Conservation (phyloP, 2,329 filamentous ascomycete genomes). For the Atkinsonella texensis region DNA sequence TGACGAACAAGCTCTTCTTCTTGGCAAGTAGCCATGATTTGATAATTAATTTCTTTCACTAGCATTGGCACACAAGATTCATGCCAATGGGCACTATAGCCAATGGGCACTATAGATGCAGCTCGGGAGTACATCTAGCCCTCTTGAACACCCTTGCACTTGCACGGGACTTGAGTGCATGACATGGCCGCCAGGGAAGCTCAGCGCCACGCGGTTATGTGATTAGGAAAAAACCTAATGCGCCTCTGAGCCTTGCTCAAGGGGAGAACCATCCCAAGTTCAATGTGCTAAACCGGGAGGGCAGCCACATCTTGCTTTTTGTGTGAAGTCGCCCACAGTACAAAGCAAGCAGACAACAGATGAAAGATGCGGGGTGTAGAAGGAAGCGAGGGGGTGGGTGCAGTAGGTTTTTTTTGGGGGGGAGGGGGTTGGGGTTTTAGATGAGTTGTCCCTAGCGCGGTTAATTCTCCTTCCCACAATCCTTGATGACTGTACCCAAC, state of each 20-base stretch:
- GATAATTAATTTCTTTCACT: background rate
- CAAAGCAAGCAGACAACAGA: background rate
- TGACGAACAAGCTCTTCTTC: background rate
- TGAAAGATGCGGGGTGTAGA: slow-evolving; percentile 1
- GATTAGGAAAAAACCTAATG: background rate
- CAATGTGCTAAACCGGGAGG: background rate
- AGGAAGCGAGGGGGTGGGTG: background rate
- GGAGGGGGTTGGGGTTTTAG: too few relatives aligned
- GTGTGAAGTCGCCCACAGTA: background rate
- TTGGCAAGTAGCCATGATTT: background rate
- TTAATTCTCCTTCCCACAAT: background rate
- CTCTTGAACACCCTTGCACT: slow-evolving; percentile 2
- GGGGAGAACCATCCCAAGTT: background rate
- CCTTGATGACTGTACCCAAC: background rate
- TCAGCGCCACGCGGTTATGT: background rate
- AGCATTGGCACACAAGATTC: background rate
- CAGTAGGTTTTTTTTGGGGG: background rate
- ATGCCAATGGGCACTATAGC: background rate
- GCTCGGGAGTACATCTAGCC: background rate
- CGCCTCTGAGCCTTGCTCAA: background rate
- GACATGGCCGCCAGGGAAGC: background rate
- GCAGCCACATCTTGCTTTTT: background rate
- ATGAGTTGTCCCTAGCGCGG: background rate
- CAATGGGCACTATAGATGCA: background rate
- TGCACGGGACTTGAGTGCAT: slow-evolving; percentile 7